Evolutionary conservation across 176 grass and related monocot species (phyloP).

Genomic region (Puya raimondii): DNA sequence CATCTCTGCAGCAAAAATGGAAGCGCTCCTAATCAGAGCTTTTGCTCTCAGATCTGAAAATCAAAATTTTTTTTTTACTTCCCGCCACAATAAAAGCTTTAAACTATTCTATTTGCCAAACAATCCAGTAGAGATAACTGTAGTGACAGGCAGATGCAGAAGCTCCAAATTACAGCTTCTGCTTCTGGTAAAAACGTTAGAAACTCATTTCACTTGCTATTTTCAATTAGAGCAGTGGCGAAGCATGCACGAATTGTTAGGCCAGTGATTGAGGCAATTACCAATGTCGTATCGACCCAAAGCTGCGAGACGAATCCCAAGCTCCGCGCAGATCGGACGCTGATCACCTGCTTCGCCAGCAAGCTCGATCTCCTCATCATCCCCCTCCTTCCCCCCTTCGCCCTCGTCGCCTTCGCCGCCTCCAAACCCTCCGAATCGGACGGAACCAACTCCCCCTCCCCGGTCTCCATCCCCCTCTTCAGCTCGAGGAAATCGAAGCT

Average conservation of each 20-base stretch:
- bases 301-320: slow-evolving; percentile 93
- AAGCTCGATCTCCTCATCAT: slow-evolving; percentile 63
- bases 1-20: too few species aligned
- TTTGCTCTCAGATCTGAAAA: too few species aligned
- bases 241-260: neutral
- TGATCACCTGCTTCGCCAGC: slow-evolving; percentile 89
- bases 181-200: too few species aligned
- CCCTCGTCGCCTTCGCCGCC: slow-evolving; percentile 16
- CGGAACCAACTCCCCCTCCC: slow-evolving; percentile 5
- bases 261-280: slow-evolving; percentile 9
- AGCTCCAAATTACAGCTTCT: too few species aligned
- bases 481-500: slow-evolving; percentile 36
- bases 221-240: neutral
- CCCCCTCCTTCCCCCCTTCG: slow-evolving; percentile 33
- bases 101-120: too few species aligned
- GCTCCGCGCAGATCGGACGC: slow-evolving; percentile 65
- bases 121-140: too few species aligned
- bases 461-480: slow-evolving; percentile 42
- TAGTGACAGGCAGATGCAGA: too few species aligned
- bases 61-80: too few species aligned
- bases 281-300: slow-evolving; percentile 62
- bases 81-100: too few species aligned
- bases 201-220: neutral
- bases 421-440: slow-evolving; percentile 1
- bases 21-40: too few species aligned